These are phyloP conservation scores for Teratosphaeriaceae sp. DNA, from an alignment of 2,329 filamentous ascomycete species.

Conservation along the genomic window DNA sequence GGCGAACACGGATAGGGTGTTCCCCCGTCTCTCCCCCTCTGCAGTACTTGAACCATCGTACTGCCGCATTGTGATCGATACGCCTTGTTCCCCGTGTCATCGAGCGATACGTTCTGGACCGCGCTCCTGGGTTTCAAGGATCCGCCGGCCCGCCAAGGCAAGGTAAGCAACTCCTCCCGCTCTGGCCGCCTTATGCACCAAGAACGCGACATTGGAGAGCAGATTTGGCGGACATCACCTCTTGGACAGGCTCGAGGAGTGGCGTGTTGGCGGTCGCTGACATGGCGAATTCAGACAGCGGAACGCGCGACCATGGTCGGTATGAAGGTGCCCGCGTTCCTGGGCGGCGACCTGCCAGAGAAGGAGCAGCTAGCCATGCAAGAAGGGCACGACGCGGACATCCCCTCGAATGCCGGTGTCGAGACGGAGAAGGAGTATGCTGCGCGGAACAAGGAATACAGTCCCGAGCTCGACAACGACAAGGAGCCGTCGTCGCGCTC, in stretches of 20 bases:
- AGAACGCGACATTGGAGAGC: neutral
- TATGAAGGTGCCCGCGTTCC: slow-evolving; percentile 4
- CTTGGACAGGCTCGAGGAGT: neutral
- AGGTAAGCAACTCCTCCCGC: neutral
- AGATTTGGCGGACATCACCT: neutral
- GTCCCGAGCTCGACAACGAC: neutral
- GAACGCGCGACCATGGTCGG: slow-evolving; percentile 1
- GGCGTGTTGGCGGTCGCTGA: neutral
- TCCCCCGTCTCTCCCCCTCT: too few relatives aligned
- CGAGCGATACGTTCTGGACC: too few relatives aligned
- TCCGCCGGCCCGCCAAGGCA: too few relatives aligned
- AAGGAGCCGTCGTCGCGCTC: slow-evolving; percentile 3
- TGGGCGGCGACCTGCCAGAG: slow-evolving; percentile 18
- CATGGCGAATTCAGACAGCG: neutral
- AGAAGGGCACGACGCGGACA: slow-evolving; percentile 36
- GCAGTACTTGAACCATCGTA: neutral
- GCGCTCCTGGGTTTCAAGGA: too few relatives aligned
- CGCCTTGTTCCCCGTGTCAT: too few relatives aligned
- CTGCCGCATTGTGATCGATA: neutral
- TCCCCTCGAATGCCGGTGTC: slow-evolving; percentile 29
- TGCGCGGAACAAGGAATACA: neutral
- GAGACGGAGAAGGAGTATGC: slow-evolving; percentile 9
- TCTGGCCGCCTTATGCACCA: neutral
- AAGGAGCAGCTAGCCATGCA: slow-evolving; percentile 30
- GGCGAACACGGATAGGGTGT: too few relatives aligned